Evolutionary conservation across 331 rosid species (phyloP).

Genomic region (Saraca asoca): DNA sequence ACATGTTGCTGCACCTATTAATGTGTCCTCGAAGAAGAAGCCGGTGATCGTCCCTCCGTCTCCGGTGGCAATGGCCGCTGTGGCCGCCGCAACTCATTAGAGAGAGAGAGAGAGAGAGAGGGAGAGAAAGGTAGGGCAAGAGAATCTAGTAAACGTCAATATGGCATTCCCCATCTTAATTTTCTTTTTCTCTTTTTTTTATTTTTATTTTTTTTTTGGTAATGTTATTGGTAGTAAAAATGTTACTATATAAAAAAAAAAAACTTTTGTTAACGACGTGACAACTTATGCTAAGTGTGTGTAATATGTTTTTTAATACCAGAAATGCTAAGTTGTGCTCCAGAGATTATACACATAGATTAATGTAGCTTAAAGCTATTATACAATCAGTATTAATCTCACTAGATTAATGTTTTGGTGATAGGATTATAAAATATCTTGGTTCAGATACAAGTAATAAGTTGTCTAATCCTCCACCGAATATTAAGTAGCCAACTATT

Average conservation of each 20-base stretch:
- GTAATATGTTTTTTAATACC: slow-evolving; percentile 18
- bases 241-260: not conserved
- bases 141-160: slow-evolving; percentile 35
- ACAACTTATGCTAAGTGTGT: slow-evolving; percentile 13
- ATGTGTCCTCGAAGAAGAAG: not conserved
- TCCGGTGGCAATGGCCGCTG: slow-evolving; percentile 22
- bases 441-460: no score
- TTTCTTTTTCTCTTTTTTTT: not conserved
- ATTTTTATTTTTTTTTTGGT: not conserved
- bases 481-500: no score
- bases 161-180: not conserved
- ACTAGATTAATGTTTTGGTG: no score
- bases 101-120: not conserved
- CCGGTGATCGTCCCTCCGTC: not conserved
- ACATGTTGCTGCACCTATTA: no score
- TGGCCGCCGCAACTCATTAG: slow-evolving; percentile 47
- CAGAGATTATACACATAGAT: slow-evolving; percentile 16
- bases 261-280: slow-evolving; percentile 15
- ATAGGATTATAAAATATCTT: no score
- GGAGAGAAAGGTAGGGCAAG: slow-evolving; percentile 17
- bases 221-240: slow-evolving; percentile 4
- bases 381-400: no score
- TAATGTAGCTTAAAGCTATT: slow-evolving; percentile 3
- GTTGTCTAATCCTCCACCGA: no score
- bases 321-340: slow-evolving; percentile 21